Evolutionary conservation across 371 early-diverging fungal species (phyloP), one percentile per base, ranked within the genome.

Genomic region (Rhizopus sp.): DNA sequence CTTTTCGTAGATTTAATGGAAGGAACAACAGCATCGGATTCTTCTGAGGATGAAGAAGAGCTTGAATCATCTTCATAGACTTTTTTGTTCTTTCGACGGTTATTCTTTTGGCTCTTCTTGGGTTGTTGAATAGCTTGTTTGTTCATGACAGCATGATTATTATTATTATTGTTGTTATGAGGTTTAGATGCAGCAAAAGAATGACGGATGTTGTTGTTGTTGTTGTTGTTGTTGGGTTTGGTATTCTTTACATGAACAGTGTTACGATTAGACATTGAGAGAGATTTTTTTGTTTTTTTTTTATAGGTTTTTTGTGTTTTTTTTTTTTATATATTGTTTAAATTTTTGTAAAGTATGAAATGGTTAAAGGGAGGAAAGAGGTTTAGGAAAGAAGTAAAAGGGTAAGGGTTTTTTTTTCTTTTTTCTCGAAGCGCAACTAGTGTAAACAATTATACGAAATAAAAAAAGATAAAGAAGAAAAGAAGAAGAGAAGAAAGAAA

Each of bases 241-340:
- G 31, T 52, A 39, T 39, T 49, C 49, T 64, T 59, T 50, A 55
- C 55, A 59, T 56, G 45, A 42, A 62, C 47, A 32, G 39, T 58
- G 15, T 10, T 41, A 50, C 55, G 59, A 50, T 45, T 45, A 46
- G 64, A 59, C 59, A 64, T 64, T 41, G 41, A 41, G n/a, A n/a
- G n/a, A n/a, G 15, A n/a, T 6, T n/a, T 8, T n/a, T 41, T 41
- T 41, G 10, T 41, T 41, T 41, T 57, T n/a, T n/a, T n/a, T 38
- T 32, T 45, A 54, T 44, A 48, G 13, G 13, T 42, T 42, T 59
- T 53, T 38, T 50, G 23, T 23, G 15, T 55, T 52, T 56, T 59
- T n/a, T n/a, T n/a, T n/a, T n/a, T 59, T 59, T 47, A 37, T 29
- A 15, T 10, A 23, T 15, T 3, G 1, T 56, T 13, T 54, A 32